phyloP scores from a whole-genome alignment of 1,284 basidiomycete genomes.

The Stygiomarasmius scandens region DNA sequence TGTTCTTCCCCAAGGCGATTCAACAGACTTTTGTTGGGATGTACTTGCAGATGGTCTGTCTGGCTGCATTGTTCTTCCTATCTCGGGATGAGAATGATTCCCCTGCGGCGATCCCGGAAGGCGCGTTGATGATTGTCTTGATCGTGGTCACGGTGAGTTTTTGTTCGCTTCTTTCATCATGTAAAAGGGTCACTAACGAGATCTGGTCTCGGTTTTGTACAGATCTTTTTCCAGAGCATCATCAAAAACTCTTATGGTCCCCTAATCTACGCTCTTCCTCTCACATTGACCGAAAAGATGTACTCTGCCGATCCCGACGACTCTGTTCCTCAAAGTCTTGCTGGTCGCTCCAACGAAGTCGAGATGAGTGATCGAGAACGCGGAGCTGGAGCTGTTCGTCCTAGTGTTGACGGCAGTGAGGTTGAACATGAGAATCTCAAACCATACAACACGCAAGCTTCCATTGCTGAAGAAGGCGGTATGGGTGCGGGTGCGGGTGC shows the following conservation, averaged over 20 bases:
- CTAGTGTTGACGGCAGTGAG: constrained; percentile 3
- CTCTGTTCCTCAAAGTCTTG: background rate
- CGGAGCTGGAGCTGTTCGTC: background rate
- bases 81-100: constrained; percentile 55
- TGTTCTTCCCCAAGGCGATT: constrained; percentile 96
- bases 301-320: constrained; percentile 35
- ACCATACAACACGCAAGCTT: background rate
- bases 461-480: background rate
- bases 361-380: constrained; percentile 4
- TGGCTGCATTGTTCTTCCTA: constrained; percentile 89
- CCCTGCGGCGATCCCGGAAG: constrained; percentile 69
- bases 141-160: constrained; percentile 76
- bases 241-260: constrained; percentile 73
- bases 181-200: no score
- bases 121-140: constrained; percentile 81
- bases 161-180: constrained; percentile 17
- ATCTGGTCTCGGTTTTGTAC: constrained; percentile 1
- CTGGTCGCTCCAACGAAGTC: constrained; percentile 5
- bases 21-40: constrained; percentile 92
- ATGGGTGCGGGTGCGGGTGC: background rate
- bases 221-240: constrained; percentile 70
- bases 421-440: constrained; percentile 7
- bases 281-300: constrained; percentile 78
- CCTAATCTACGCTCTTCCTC: constrained; percentile 67
- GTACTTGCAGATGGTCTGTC: constrained; percentile 84